phyloP scores from a whole-genome alignment of 306 rosid genomes.

The Prosopis cineraria region DNA sequence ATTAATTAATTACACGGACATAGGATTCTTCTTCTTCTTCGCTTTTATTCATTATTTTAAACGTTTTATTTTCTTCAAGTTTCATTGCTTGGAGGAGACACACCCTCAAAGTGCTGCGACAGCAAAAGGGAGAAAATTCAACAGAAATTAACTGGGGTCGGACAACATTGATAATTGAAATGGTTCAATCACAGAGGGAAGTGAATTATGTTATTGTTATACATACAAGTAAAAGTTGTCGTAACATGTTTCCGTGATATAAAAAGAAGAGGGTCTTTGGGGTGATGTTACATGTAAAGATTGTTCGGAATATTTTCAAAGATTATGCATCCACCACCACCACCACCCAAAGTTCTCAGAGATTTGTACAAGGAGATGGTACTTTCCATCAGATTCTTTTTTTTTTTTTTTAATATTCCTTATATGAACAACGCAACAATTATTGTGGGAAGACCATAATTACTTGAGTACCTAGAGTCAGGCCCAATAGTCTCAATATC shows the following conservation, averaged over 20 bases:
- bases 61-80: neutral
- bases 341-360: neutral
- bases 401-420: neutral
- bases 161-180: conserved; percentile 7
- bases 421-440: neutral
- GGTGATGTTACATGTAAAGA: conserved; percentile 21
- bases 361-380: neutral
- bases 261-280: conserved; percentile 25
- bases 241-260: neutral
- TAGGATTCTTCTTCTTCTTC: conserved; percentile 2
- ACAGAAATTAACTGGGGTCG: neutral
- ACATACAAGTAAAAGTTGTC: neutral
- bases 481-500: neutral
- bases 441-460: neutral
- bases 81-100: neutral
- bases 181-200: conserved; percentile 7
- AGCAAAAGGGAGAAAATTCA: neutral
- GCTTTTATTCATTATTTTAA: neutral
- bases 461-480: neutral
- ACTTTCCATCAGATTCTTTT: neutral
- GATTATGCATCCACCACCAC: neutral
- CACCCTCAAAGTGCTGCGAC: neutral
- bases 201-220: neutral
- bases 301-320: neutral
- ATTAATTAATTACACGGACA: neutral